These are phyloP conservation scores for Teratosphaeria gauchensis DNA, from an alignment of 2,329 filamentous ascomycete species.

Conservation along the genomic window DNA sequence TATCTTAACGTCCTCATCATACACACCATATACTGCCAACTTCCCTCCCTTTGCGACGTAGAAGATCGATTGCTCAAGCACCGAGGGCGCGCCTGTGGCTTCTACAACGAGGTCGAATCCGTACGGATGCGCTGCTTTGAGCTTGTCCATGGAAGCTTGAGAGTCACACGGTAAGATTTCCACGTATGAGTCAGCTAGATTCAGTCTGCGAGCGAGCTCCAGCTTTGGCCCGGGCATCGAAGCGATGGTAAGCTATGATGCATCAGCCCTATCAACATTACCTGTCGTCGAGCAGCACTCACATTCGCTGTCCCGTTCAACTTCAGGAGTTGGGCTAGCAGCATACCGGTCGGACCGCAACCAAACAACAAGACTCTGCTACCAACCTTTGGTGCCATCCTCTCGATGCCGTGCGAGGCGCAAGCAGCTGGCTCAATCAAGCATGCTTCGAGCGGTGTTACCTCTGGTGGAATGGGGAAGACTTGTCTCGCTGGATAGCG, in stretches of 20 bases:
- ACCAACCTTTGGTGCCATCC: constrained; percentile 5
- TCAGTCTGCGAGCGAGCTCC: constrained; percentile 49
- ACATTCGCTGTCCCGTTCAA: constrained; percentile 61
- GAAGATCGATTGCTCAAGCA: constrained; percentile 61
- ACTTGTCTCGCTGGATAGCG: constrained; percentile 5
- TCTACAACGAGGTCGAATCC: constrained; percentile 66
- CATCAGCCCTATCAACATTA: background rate
- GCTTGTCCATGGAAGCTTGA: constrained; percentile 49
- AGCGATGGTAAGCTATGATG: constrained; percentile 10
- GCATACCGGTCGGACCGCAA: constrained; percentile 6
- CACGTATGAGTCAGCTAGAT: constrained; percentile 40
- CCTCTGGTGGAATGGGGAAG: background rate
- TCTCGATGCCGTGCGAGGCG: constrained; percentile 5
- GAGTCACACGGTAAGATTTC: constrained; percentile 41
- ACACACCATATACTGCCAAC: constrained; percentile 63
- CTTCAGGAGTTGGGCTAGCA: constrained; percentile 51
- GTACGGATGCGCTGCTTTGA: constrained; percentile 57
- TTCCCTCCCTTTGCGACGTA: constrained; percentile 63
- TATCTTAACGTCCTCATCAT: constrained; percentile 52
- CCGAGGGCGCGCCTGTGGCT: constrained; percentile 58
- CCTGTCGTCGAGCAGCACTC: constrained; percentile 55
- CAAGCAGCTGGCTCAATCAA: constrained; percentile 6
- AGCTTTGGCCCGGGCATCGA: constrained; percentile 51
- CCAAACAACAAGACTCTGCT: constrained; percentile 5
- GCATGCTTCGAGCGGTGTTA: constrained; percentile 3